Conservation (phyloP, 441 rosid genomes). For the Pelargonium australe region DNA sequence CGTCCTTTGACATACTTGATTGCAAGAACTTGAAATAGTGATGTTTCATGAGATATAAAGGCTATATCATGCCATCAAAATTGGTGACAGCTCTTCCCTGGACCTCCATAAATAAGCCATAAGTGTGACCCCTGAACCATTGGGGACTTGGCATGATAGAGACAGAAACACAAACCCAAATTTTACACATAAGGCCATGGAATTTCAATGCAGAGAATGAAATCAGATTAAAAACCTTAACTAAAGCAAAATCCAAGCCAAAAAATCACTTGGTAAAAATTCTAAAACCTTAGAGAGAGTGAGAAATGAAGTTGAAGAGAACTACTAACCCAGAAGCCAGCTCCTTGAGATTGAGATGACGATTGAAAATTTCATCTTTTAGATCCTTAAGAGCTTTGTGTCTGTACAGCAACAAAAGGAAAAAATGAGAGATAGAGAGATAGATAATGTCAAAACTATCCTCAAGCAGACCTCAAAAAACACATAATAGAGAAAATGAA, state of each 20-base stretch:
- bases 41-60: background rate
- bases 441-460: background rate
- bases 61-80: background rate
- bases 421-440: no score
- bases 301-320: constrained; percentile 1
- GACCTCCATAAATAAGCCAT: no score
- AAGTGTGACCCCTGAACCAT: no score
- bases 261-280: background rate
- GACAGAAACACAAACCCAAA: background rate
- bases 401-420: constrained; percentile 35
- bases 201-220: background rate
- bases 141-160: no score
- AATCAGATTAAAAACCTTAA: background rate
- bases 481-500: constrained; percentile 3
- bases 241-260: background rate
- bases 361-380: constrained; percentile 66
- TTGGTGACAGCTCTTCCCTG: background rate
- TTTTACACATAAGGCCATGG: background rate
- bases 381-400: constrained; percentile 81
- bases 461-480: background rate
- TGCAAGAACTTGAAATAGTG: background rate
- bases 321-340: constrained; percentile 70
- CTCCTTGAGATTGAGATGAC: constrained; percentile 63
- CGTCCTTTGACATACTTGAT: background rate
- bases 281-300: background rate